These are phyloP conservation scores for Citrus unshiu DNA, from an alignment of 345 rosid species.

Conservation along the genomic window DNA sequence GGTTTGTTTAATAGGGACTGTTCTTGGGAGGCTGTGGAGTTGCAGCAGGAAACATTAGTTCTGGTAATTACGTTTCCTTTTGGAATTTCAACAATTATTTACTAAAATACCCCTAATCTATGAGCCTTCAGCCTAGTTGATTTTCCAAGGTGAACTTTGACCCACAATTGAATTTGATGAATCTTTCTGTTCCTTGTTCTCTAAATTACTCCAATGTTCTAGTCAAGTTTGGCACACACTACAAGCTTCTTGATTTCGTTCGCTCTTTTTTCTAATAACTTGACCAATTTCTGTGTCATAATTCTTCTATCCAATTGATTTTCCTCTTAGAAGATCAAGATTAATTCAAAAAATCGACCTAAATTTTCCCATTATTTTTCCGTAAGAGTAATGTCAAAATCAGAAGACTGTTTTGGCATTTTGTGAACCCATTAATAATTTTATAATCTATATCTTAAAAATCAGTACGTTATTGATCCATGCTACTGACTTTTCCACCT, in stretches of 20 bases:
- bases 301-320: neutral
- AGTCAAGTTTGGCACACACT: neutral
- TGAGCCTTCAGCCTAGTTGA: neutral
- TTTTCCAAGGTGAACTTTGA: slow-evolving; percentile 6
- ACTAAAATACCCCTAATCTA: neutral
- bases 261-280: slow-evolving; percentile 1
- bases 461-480: slow-evolving; percentile 11
- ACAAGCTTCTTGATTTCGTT: neutral
- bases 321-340: neutral
- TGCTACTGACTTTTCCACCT: slow-evolving; percentile 9
- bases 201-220: no score
- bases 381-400: neutral
- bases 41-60: slow-evolving; percentile 65
- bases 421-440: slow-evolving; percentile 1
- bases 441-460: neutral
- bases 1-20: slow-evolving; percentile 49
- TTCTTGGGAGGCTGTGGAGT: slow-evolving; percentile 76
- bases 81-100: neutral
- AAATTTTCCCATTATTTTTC: neutral
- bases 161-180: neutral
- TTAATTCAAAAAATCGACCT: neutral
- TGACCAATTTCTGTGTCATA: slow-evolving; percentile 8
- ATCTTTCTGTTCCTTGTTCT: no score
- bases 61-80: slow-evolving; percentile 42
- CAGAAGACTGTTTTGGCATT: slow-evolving; percentile 19